Conservation (phyloP, 192 early-diverging fungal species). For the Coemansia sp. region DNA sequence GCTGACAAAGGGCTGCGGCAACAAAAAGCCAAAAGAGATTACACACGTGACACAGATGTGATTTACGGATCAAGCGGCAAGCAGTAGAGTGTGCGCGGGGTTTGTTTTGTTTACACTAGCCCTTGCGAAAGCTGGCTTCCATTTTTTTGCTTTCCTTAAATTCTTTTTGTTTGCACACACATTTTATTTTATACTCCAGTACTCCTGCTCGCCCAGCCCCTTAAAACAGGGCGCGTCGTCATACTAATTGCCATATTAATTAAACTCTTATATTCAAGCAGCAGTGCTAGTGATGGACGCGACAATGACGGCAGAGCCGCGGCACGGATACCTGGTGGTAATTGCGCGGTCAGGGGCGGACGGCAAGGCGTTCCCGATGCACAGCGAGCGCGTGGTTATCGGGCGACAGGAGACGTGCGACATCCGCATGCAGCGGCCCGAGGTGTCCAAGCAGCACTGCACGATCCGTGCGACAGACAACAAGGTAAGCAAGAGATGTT, state of each 20-base stretch:
- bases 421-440: conserved; percentile 38
- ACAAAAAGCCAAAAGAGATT: too few species aligned
- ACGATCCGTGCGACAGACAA: conserved; percentile 16
- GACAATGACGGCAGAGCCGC: conserved; percentile 8
- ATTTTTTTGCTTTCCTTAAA: neutral
- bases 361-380: conserved; percentile 45
- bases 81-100: too few species aligned
- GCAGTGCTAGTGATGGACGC: too few species aligned
- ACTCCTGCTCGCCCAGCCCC: too few species aligned
- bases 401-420: conserved; percentile 49
- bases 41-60: too few species aligned
- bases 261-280: too few species aligned
- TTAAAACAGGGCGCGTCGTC: too few species aligned
- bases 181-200: too few species aligned
- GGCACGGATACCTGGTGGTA: conserved; percentile 37
- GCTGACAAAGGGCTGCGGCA: too few species aligned
- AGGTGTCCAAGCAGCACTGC: conserved; percentile 49
- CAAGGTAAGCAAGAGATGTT: too few species aligned
- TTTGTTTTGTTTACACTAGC: neutral
- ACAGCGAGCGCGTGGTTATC: conserved; percentile 33
- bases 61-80: too few species aligned
- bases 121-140: neutral
- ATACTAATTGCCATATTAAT: too few species aligned
- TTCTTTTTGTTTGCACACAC: neutral
- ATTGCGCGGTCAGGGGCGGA: conserved; percentile 41